Percentiles rank a stretch among this genome's conserved stretches.
phyloP scores from a whole-genome alignment of 148 eudicot genomes.

The Camellia sinensis region DNA sequence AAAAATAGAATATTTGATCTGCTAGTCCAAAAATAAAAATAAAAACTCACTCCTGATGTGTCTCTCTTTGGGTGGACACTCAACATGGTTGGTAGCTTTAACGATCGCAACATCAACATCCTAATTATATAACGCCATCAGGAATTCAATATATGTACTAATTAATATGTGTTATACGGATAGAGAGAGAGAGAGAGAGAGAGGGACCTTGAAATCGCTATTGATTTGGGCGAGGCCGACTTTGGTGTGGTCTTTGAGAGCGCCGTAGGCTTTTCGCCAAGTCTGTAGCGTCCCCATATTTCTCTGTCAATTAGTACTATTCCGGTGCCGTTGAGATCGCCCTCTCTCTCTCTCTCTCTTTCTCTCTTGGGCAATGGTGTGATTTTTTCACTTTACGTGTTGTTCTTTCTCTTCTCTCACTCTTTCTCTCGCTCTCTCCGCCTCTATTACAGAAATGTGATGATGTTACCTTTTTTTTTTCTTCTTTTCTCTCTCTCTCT shows the following conservation, averaged over 20 bases:
- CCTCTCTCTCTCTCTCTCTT: background rate
- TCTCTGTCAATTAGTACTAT: conserved; percentile 10
- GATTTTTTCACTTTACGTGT: too few species aligned
- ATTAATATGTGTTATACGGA: background rate
- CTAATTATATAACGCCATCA: conserved; percentile 36
- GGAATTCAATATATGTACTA: too few species aligned
- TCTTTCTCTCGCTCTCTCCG: background rate
- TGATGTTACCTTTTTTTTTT: too few species aligned
- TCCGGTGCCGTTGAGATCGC: conserved; percentile 38
- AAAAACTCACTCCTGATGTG: conserved; percentile 78
- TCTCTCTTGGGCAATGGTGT: background rate
- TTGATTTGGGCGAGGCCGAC: conserved; percentile 97
- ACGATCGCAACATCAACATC: conserved; percentile 96
- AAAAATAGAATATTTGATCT: background rate
- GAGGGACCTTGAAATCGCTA: conserved; percentile 77
- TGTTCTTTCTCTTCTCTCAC: too few species aligned
- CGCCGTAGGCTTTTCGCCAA: conserved; percentile 89
- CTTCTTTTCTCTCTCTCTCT: too few species aligned
- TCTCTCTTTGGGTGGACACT: conserved; percentile 90
- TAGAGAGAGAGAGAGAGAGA: background rate
- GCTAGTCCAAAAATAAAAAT: background rate
- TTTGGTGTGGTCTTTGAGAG: conserved; percentile 87
- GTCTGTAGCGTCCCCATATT: conserved; percentile 75
- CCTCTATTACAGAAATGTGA: background rate
- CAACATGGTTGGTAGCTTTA: conserved; percentile 96